These are phyloP conservation scores for Drechslera avenae DNA, from an alignment of 2,329 filamentous ascomycete genomes.

Conservation along the genomic window DNA sequence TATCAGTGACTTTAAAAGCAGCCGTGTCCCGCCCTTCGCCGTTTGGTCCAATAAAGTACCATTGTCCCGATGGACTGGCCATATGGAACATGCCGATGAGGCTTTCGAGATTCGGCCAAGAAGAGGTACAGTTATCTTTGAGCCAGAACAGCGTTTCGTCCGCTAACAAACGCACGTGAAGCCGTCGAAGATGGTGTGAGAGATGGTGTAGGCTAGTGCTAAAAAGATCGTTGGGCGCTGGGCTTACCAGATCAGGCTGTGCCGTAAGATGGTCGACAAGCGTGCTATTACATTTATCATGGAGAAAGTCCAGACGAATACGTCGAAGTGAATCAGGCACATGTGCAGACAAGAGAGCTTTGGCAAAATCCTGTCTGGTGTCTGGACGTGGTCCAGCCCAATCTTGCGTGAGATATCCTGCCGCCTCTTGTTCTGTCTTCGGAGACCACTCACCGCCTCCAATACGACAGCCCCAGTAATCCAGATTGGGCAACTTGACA, in stretches of 20 bases:
- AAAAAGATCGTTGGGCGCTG: conserved; percentile 18
- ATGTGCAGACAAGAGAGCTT: conserved; percentile 9
- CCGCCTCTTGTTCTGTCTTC: not conserved
- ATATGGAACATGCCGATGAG: conserved; percentile 21
- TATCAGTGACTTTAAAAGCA: not conserved
- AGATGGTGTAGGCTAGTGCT: conserved; percentile 23
- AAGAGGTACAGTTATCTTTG: conserved; percentile 4
- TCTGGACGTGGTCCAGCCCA: conserved; percentile 27
- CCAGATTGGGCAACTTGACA: conserved; percentile 8
- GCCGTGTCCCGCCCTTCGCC: conserved; percentile 11
- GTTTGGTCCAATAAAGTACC: conserved; percentile 24
- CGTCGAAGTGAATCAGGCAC: conserved; percentile 17
- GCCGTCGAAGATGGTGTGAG: conserved; percentile 15
- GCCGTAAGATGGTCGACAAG: conserved; percentile 9
- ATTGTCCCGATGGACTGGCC: conserved; percentile 16
- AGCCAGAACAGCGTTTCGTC: conserved; percentile 25
- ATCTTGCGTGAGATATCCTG: conserved; percentile 16
- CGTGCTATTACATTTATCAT: not conserved
- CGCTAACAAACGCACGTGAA: conserved; percentile 13
- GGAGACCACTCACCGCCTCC: conserved; percentile 7
- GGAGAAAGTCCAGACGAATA: not conserved
- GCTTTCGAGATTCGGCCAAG: conserved; percentile 26
- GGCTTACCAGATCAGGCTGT: conserved; percentile 15
- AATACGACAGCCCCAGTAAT: conserved; percentile 9
- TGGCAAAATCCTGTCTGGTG: conserved; percentile 26